Evolutionary conservation across 257 asterid species (phyloP).

Genomic region (Solanum lignicaule): DNA sequence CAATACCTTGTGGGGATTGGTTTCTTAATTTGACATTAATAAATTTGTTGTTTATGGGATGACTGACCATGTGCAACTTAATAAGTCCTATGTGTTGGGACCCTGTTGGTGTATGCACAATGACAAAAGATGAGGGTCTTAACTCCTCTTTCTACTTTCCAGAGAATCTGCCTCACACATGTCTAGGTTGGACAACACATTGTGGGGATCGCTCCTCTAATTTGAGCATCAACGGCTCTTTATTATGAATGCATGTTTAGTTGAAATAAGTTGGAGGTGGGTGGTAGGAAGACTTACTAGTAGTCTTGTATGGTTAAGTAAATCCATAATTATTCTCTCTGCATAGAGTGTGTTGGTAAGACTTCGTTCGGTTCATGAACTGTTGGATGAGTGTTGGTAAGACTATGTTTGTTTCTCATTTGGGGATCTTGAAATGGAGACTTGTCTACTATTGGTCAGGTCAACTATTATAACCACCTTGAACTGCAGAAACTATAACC

Average conservation of each 20-base stretch:
- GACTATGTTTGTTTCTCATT: neutral
- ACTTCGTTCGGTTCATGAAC: neutral
- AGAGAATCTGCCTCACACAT: neutral
- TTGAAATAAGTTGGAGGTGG: neutral
- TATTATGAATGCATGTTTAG: neutral
- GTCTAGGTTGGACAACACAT: neutral
- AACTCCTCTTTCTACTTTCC: neutral
- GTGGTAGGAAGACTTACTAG: neutral
- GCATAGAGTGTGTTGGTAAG: neutral
- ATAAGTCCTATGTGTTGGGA: neutral
- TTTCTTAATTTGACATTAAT: neutral
- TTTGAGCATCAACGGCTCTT: neutral
- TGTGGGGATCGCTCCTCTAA: neutral
- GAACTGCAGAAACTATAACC: neutral
- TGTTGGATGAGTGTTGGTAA: neutral
- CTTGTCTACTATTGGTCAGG: neutral
- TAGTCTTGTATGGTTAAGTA: neutral
- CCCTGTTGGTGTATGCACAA: neutral
- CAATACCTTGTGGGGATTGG: neutral
- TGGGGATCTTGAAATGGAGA: neutral
- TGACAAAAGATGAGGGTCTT: neutral
- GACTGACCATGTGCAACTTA: neutral
- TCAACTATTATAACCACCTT: neutral
- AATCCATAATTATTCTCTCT: neutral
- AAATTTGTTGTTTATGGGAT: neutral